Base-by-base conservation (phyloP, 805 yeast species). In the Saccharomycopsis guyanensis region DNA sequence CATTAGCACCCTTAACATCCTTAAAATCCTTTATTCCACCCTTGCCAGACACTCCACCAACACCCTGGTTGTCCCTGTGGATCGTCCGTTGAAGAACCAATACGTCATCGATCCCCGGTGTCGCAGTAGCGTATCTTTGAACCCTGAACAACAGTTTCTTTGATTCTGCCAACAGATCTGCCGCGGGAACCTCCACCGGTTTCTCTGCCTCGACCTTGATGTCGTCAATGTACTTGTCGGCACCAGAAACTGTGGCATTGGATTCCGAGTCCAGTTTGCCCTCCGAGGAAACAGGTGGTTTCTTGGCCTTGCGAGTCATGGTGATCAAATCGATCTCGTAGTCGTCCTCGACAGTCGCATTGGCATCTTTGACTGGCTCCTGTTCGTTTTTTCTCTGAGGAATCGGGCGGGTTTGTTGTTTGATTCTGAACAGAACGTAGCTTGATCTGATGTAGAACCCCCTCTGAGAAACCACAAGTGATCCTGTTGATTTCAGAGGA, bases 261-360 rank as follows among this genome's bases (percentile, higher is more conserved):
- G 22, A 25, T 25, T 25, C 29, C 10, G 29, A 25, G 29, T 25
- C 10, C 10, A 7, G 6, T 10, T 7, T 7, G 10, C 10, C 10
- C 29, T 25, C 10, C 10, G 29, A 25, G 10, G 20, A 8, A 6
- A 25, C 29, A 6, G 6, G 10, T 7, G 29, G 10, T 25, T 5
- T 32, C 34, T 32, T 41, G 16, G 44, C 23, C 12, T 43, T 42
- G 15, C 34, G 38, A 4, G 19, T 37, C 35, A 47, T 32, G 3
- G 50, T 47, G 41, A 47, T 47, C 23, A 43, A 38, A 25, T 47
- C 50, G 24, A 46, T 46, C 38, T 46, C 49, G 16, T 23, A 45
- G 24, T 45, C 40, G n/a, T 34, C 35, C n/a, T 16, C 15, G 19
- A 18, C 10, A 15, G 18, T 12, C 37, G 18, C 19, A 5, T 33